phyloP scores from a whole-genome alignment of 2,329 filamentous ascomycete species.

The Paecilomyces dactylethromorphus region DNA sequence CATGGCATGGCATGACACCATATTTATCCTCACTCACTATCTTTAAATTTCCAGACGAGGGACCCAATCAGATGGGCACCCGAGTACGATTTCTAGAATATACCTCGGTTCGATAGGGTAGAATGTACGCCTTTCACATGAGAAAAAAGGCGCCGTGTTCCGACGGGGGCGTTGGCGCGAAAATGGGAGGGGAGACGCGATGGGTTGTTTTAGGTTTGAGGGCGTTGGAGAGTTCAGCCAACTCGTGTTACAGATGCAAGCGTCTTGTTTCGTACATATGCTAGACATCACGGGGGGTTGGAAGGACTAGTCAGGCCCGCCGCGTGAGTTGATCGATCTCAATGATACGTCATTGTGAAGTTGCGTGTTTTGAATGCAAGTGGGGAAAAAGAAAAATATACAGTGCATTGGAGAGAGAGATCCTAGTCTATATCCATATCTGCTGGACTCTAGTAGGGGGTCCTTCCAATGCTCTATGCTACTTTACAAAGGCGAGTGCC shows the following conservation, averaged over 20 bases:
- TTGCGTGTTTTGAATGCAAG: too few species aligned
- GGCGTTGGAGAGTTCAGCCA: not conserved
- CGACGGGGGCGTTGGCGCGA: not conserved
- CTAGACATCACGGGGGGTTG: too few species aligned
- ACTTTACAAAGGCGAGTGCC: slow-evolving; percentile 10
- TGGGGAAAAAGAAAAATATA: too few species aligned
- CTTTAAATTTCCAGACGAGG: too few species aligned
- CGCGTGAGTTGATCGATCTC: not conserved
- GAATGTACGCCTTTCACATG: too few species aligned
- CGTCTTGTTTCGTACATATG: too few species aligned
- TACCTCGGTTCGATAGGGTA: too few species aligned
- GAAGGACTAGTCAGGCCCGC: too few species aligned
- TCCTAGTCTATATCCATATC: not conserved
- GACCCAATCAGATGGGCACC: too few species aligned
- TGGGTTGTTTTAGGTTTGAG: not conserved
- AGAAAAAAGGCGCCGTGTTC: not conserved
- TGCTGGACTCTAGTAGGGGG: not conserved
- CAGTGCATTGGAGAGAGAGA: not conserved
- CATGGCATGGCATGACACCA: too few species aligned
- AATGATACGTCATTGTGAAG: not conserved
- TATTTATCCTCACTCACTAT: too few species aligned
- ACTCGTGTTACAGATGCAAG: not conserved
- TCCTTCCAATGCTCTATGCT: not conserved
- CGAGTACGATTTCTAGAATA: too few species aligned
- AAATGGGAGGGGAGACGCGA: not conserved